phyloP scores from a whole-genome alignment of 176 grass and related monocot genomes.

The Cenchrus purpureus region DNA sequence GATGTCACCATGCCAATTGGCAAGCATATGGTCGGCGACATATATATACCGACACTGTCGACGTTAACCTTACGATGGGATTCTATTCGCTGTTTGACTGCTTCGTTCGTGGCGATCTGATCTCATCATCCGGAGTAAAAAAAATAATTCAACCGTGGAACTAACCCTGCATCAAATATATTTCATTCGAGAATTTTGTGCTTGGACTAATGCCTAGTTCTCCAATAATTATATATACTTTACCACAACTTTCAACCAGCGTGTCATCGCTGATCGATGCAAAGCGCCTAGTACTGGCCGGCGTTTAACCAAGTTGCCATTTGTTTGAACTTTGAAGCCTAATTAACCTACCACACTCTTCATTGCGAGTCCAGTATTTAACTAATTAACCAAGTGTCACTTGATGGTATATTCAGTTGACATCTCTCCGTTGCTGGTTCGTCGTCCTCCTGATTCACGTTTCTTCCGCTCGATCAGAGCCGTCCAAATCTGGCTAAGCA shows the following conservation, averaged over 20 bases:
- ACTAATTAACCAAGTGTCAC: background rate
- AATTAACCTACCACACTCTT: too few species aligned
- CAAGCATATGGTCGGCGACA: too few species aligned
- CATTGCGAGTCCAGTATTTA: background rate
- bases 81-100: background rate
- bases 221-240: too few species aligned
- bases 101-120: background rate
- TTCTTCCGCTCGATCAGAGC: background rate
- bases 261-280: background rate
- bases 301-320: background rate
- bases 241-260: background rate
- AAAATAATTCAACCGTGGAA: background rate
- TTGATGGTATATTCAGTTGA: background rate
- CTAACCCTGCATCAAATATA: too few species aligned
- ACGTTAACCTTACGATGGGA: too few species aligned
- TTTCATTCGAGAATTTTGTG: too few species aligned
- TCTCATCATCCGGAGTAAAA: background rate
- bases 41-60: too few species aligned
- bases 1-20: too few species aligned
- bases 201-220: too few species aligned
- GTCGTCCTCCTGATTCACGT: background rate
- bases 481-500: background rate
- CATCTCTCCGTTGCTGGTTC: background rate
- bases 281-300: background rate
- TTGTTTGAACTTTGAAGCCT: constrained; percentile 5